phyloP scores from a whole-genome alignment of 1,284 basidiomycete genomes.

The Ceratobasidium sp. region DNA sequence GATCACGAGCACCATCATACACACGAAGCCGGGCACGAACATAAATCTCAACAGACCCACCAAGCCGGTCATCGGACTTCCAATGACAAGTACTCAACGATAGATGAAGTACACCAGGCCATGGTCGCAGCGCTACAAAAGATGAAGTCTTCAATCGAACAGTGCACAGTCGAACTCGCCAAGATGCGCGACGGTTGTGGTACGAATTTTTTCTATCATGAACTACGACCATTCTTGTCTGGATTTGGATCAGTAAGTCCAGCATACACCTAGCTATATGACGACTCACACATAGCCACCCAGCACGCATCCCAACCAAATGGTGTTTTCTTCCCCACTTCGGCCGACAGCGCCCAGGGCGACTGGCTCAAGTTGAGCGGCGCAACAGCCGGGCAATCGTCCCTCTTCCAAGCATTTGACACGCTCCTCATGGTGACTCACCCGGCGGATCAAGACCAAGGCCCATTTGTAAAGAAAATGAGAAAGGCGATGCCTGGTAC shows the following conservation, averaged over 20 bases:
- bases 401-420: conserved; percentile 28
- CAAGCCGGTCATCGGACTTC: neutral
- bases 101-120: neutral
- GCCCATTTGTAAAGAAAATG: conserved; percentile 6
- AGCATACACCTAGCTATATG: neutral
- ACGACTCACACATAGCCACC: neutral
- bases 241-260: conserved; percentile 25
- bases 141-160: conserved; percentile 1
- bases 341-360: conserved; percentile 1
- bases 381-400: conserved; percentile 24
- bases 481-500: conserved; percentile 26
- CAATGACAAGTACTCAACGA: neutral
- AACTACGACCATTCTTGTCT: conserved; percentile 10
- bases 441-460: conserved; percentile 12
- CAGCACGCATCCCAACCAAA: conserved; percentile 4
- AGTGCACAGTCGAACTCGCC: conserved; percentile 15
- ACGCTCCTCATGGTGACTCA: neutral
- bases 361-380: conserved; percentile 32
- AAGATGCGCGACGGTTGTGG: conserved; percentile 27
- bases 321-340: conserved; percentile 18
- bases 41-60: neutral
- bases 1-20: no score
- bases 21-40: neutral
- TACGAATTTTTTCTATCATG: conserved; percentile 11
- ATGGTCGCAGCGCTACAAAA: neutral